Evolutionary conservation across 2,329 filamentous ascomycete species (phyloP).

Genomic region (Metarhizium brunneum): DNA sequence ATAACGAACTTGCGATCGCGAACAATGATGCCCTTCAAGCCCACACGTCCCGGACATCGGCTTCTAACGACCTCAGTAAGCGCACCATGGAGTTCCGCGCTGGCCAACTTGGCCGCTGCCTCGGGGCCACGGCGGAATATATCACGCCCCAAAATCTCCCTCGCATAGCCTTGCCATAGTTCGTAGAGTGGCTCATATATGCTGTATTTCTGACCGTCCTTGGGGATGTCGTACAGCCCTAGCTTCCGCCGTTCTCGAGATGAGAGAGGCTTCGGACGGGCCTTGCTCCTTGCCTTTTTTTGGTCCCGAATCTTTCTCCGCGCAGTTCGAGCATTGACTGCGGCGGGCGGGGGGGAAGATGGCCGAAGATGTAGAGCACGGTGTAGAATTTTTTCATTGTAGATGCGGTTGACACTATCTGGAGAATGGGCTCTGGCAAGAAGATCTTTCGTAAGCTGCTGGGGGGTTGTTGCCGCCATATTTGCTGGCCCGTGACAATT

Average conservation of each 20-base stretch:
- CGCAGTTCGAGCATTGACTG: constrained; percentile 45
- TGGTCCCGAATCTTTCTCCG: constrained; percentile 39
- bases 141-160: constrained; percentile 63
- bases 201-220: constrained; percentile 51
- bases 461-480: constrained; percentile 26
- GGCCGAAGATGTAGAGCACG: constrained; percentile 73
- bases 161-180: constrained; percentile 79
- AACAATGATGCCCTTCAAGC: constrained; percentile 76
- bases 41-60: constrained; percentile 71
- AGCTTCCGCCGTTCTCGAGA: constrained; percentile 67
- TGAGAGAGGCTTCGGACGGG: constrained; percentile 61
- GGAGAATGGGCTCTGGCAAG: constrained; percentile 73
- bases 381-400: constrained; percentile 72
- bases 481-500: not conserved
- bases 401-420: constrained; percentile 60
- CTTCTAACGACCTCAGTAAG: constrained; percentile 74
- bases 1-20: constrained; percentile 82
- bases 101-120: constrained; percentile 66
- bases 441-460: constrained; percentile 48
- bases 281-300: constrained; percentile 36
- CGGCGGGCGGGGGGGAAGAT: constrained; percentile 54
- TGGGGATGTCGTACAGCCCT: constrained; percentile 65
- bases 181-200: constrained; percentile 69
- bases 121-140: constrained; percentile 44
- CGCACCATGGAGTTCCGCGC: constrained; percentile 87